Base-by-base conservation (phyloP, 164 flowering plant genomes). In the Cinnamomum micranthum region DNA sequence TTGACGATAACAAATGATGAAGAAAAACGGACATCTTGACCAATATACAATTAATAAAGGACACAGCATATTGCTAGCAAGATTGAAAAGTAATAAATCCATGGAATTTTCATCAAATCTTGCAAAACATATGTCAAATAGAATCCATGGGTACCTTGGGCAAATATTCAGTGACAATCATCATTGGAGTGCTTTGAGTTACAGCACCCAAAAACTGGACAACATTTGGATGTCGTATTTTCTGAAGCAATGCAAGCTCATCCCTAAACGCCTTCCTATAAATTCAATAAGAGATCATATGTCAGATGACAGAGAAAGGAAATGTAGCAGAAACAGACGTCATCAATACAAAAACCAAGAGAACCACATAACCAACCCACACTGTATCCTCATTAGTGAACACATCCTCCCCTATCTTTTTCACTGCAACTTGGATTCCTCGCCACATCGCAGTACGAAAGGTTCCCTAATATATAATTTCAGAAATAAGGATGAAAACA, bases 121-220 rank as follows among this genome's bases (percentile, higher is more conserved):
- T 28, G 41, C 69, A 66, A 17, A 31, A 27, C 17, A 15, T 66
- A 11, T 4, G 28, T 4, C 19, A 12, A 55, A 25, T 20, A 31
- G 14, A 64, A 64, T 22, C 22, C 28, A 64, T 20, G 31, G 19
- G 15, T 51, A 95, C 99, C 99, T 92, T 93, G 27, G 94, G 97
- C 71, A 95, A 80, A 83, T 91, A 95, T 84, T 95, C 98, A 47
- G 95, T 95, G 75, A 95, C 97, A 82, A 95, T 95, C 97, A 95
- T 95, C 99, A 95, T 93, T 65, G 98, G 99, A 84, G 90, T 88
- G 79, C 92, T 93, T 78, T 95, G 99, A 75, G 98, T 95, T 66
- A 95, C 99, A 80, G 99, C 99, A 74, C 97, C 98, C 72, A 95
- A 86, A 85, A 95, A 95, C 75, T 95, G 99, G 70, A 95, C 99